Evolutionary conservation across 306 rosid genomes (phyloP).

Genomic region (Medicago lupulina): DNA sequence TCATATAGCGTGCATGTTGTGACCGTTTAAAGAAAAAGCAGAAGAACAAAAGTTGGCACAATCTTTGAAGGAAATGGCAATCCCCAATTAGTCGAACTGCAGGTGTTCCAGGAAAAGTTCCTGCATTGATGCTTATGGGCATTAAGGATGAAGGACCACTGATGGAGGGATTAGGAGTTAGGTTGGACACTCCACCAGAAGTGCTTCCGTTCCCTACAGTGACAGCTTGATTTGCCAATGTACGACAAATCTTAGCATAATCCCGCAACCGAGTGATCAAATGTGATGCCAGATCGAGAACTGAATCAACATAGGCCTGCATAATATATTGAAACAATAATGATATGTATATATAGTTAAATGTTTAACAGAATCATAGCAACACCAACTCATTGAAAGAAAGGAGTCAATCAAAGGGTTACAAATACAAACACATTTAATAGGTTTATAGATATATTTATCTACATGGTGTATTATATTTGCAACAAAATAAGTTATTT

Average conservation of each 20-base stretch:
- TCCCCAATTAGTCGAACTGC: constrained; percentile 97
- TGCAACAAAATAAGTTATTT: constrained; percentile 15
- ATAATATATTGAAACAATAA: constrained; percentile 39
- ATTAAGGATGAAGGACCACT: constrained; percentile 72
- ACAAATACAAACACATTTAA: constrained; percentile 15
- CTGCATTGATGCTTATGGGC: constrained; percentile 93
- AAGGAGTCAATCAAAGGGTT: not conserved
- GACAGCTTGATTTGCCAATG: constrained; percentile 60
- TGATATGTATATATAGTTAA: constrained; percentile 16
- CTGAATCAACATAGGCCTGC: constrained; percentile 97
- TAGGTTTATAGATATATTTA: not conserved
- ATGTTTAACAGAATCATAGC: constrained; percentile 14
- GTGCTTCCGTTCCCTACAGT: constrained; percentile 37
- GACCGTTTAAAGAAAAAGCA: constrained; percentile 93
- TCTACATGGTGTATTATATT: constrained; percentile 11
- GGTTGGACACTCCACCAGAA: constrained; percentile 74
- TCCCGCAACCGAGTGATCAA: constrained; percentile 95
- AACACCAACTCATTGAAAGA: constrained; percentile 19
- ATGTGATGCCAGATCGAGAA: constrained; percentile 98
- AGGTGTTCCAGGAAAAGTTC: constrained; percentile 97
- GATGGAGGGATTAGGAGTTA: constrained; percentile 72
- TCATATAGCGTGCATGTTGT: constrained; percentile 67
- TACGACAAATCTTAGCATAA: constrained; percentile 91
- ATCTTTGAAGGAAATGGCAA: constrained; percentile 92
- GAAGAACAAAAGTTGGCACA: constrained; percentile 93